These are phyloP conservation scores for Immersiella caudata DNA, from an alignment of 495 filamentous ascomycete species.

Conservation along the genomic window DNA sequence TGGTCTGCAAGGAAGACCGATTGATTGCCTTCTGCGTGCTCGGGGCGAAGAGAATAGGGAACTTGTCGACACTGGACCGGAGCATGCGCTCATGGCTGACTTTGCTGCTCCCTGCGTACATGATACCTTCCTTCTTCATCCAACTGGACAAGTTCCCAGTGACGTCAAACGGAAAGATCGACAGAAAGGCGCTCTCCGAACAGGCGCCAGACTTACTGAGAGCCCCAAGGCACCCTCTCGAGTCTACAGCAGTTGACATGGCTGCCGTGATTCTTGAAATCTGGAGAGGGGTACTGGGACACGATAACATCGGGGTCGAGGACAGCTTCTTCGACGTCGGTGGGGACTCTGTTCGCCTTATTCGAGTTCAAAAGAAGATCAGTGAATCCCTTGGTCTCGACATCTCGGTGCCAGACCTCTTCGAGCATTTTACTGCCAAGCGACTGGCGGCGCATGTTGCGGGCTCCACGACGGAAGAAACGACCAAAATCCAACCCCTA, in stretches of 20 bases:
- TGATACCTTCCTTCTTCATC: constrained; percentile 66
- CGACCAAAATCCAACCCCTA: background rate
- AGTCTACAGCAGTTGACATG: constrained; percentile 23
- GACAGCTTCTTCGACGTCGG: constrained; percentile 72
- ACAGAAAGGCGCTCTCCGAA: constrained; percentile 52
- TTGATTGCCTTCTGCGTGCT: constrained; percentile 29
- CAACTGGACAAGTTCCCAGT: constrained; percentile 57
- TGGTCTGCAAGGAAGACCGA: constrained; percentile 27
- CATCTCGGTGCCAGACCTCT: constrained; percentile 29
- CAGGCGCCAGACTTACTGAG: constrained; percentile 50
- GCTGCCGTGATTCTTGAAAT: constrained; percentile 50
- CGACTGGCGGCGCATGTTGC: constrained; percentile 31
- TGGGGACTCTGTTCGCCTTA: constrained; percentile 69
- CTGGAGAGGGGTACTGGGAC: constrained; percentile 47
- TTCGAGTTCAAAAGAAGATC: constrained; percentile 49
- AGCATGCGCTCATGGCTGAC: constrained; percentile 32
- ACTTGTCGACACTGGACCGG: constrained; percentile 14
- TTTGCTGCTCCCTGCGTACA: constrained; percentile 59
- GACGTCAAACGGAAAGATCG: constrained; percentile 59
- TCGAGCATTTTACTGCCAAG: constrained; percentile 39
- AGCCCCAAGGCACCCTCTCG: constrained; percentile 34
- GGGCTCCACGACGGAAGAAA: background rate
- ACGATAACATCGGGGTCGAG: constrained; percentile 45
- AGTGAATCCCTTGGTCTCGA: constrained; percentile 27
- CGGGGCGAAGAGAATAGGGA: background rate